Conservation (phyloP, 2,329 filamentous ascomycete genomes). For the Chaetomiaceae sp. region DNA sequence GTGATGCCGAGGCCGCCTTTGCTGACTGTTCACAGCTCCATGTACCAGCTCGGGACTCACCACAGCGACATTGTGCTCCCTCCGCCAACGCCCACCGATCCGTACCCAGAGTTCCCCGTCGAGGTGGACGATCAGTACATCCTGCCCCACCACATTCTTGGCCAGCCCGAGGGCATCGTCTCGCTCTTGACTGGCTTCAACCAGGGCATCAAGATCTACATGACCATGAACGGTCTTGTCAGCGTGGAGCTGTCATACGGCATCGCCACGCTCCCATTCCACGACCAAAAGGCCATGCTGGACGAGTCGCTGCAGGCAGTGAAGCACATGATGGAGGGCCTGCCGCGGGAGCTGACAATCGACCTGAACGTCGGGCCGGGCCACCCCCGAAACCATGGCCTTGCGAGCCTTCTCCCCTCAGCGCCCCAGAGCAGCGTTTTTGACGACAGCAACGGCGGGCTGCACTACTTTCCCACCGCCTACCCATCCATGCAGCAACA, state of each 20-base stretch:
- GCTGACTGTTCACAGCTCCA: constrained; percentile 48
- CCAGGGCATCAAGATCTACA: constrained; percentile 70
- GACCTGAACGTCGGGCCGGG: constrained; percentile 34
- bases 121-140: constrained; percentile 85
- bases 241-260: constrained; percentile 82
- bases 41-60: constrained; percentile 70
- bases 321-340: constrained; percentile 61
- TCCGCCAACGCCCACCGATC: constrained; percentile 69
- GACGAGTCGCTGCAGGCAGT: constrained; percentile 66
- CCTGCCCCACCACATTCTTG: constrained; percentile 62
- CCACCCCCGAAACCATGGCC: constrained; percentile 18
- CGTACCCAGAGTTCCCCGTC: constrained; percentile 72
- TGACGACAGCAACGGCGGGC: constrained; percentile 37
- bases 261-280: constrained; percentile 71
- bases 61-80: constrained; percentile 70
- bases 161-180: constrained; percentile 63
- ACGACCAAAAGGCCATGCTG: constrained; percentile 69
- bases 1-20: not conserved
- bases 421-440: constrained; percentile 30
- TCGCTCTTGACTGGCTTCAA: constrained; percentile 78
- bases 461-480: constrained; percentile 49
- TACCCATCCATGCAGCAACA: constrained; percentile 39
- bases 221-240: constrained; percentile 72
- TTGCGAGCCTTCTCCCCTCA: constrained; percentile 23
- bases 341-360: constrained; percentile 60